These are phyloP conservation scores for Aspergillus asperescens DNA, from an alignment of 495 filamentous ascomycete species.

Conservation along the genomic window DNA sequence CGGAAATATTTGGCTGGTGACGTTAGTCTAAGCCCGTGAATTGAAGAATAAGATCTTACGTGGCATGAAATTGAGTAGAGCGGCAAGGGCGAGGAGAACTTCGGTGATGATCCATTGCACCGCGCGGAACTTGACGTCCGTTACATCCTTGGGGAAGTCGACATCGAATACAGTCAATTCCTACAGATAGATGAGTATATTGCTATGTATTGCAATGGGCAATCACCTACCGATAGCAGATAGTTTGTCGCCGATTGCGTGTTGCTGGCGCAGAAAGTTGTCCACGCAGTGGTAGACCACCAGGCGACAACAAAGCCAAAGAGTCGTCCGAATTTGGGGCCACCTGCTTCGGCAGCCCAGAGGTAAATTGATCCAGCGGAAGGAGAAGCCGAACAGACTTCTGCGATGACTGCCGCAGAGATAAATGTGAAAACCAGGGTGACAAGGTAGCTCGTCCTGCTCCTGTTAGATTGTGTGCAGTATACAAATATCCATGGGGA, in stretches of 20 bases:
- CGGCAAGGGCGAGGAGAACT: constrained; percentile 42
- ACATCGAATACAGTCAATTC: constrained; percentile 51
- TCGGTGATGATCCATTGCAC: constrained; percentile 54
- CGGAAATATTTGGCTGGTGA: constrained; percentile 36
- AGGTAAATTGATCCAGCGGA: constrained; percentile 54
- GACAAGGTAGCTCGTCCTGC: constrained; percentile 51
- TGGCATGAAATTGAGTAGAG: constrained; percentile 41
- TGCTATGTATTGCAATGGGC: neutral
- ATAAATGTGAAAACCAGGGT: constrained; percentile 54
- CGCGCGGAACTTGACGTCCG: constrained; percentile 47
- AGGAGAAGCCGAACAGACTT: constrained; percentile 52
- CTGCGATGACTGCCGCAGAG: constrained; percentile 52
- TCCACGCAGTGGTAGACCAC: constrained; percentile 59
- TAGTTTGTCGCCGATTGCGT: constrained; percentile 51
- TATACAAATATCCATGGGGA: neutral
- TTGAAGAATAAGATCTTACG: constrained; percentile 23
- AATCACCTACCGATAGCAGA: constrained; percentile 45
- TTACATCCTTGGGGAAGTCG: constrained; percentile 43
- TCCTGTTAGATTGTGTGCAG: neutral
- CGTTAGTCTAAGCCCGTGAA: neutral
- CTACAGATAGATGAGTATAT: constrained; percentile 16
- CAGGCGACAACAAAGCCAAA: constrained; percentile 53
- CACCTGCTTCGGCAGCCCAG: constrained; percentile 53
- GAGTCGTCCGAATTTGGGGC: constrained; percentile 47
- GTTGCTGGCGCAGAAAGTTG: constrained; percentile 52